A percentile compares a stretch with the other conserved stretches of the same genome.
Evolutionary conservation across 1,139 yeast genomes (phyloP).

Genomic region (Yamadazyma dushanensis): DNA sequence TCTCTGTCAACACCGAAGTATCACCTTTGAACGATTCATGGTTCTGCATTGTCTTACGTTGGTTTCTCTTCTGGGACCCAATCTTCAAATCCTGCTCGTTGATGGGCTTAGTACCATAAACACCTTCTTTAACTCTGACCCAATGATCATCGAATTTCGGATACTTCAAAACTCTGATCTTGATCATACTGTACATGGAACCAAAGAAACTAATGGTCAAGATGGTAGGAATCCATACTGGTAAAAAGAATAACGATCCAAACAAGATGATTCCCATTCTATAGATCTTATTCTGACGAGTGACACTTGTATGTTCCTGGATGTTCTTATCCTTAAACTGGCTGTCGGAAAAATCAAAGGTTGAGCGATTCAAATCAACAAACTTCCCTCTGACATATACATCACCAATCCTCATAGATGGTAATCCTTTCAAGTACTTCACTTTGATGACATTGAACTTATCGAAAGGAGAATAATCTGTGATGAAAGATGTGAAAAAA

Average conservation of each 20-base stretch:
- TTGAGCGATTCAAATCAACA: slow-evolving; percentile 49
- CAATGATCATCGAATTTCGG: slow-evolving; percentile 34
- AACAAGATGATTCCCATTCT: slow-evolving; percentile 31
- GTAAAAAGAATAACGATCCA: slow-evolving; percentile 39
- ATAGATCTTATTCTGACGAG: slow-evolving; percentile 29
- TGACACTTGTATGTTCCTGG: slow-evolving; percentile 42
- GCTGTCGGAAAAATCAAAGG: slow-evolving; percentile 11
- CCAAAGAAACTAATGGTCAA: slow-evolving; percentile 40
- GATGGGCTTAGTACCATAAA: slow-evolving; percentile 33
- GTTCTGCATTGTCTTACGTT: slow-evolving; percentile 26
- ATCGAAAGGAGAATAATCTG: slow-evolving; percentile 51
- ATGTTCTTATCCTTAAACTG: slow-evolving; percentile 17
- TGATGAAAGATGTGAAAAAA: slow-evolving; percentile 53
- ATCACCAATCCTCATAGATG: slow-evolving; percentile 33
- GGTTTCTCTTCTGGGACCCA: slow-evolving; percentile 32
- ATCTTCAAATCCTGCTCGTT: slow-evolving; percentile 34
- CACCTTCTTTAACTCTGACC: slow-evolving; percentile 32
- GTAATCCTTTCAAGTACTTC: slow-evolving; percentile 38
- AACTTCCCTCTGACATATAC: slow-evolving; percentile 49
- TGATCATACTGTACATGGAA: slow-evolving; percentile 38
- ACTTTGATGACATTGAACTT: slow-evolving; percentile 41
- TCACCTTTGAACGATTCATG: slow-evolving; percentile 45
- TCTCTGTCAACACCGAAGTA: slow-evolving; percentile 39
- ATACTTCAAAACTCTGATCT: slow-evolving; percentile 24
- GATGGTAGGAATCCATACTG: slow-evolving; percentile 56